Evolutionary conservation across 2,329 filamentous ascomycete species (phyloP).

Genomic region (Aspergillus glaucus): DNA sequence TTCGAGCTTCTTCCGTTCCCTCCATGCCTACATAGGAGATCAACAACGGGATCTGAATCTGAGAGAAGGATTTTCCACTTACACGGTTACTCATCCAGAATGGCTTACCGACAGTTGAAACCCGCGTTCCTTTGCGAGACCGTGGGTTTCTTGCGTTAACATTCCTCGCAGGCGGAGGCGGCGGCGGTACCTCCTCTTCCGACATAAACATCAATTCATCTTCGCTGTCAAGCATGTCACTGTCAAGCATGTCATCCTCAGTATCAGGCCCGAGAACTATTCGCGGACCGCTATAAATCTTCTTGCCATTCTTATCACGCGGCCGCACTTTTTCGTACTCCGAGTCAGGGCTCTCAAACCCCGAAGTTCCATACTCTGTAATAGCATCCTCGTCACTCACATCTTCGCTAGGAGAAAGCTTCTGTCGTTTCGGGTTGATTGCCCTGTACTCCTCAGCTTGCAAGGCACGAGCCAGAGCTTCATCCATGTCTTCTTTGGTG

Average conservation of each 20-base stretch:
- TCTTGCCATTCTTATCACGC: constrained; percentile 8
- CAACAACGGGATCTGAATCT: constrained; percentile 23
- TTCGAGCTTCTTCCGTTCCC: constrained; percentile 64
- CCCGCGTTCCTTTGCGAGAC: neutral
- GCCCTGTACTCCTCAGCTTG: constrained; percentile 50
- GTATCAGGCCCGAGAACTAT: neutral
- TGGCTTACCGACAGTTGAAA: constrained; percentile 3
- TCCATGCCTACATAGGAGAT: constrained; percentile 28
- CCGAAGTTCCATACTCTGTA: neutral
- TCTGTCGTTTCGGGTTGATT: constrained; percentile 31
- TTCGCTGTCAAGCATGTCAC: neutral
- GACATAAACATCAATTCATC: neutral
- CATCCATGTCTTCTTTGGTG: constrained; percentile 1
- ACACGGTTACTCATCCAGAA: constrained; percentile 22
- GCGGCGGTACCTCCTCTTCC: neutral
- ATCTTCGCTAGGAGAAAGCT: constrained; percentile 13
- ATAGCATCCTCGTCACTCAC: constrained; percentile 8
- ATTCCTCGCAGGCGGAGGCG: neutral
- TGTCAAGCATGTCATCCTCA: neutral
- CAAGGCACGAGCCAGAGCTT: constrained; percentile 49
- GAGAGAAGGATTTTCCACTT: constrained; percentile 12
- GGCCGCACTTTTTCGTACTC: constrained; percentile 10
- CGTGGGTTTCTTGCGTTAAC: too few species aligned
- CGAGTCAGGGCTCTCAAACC: constrained; percentile 8
- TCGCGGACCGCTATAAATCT: constrained; percentile 5